A percentile compares a stretch with the other conserved stretches of the same genome.
Conservation (phyloP, 2,329 filamentous ascomycete genomes). For the Phialocephala sp. region DNA sequence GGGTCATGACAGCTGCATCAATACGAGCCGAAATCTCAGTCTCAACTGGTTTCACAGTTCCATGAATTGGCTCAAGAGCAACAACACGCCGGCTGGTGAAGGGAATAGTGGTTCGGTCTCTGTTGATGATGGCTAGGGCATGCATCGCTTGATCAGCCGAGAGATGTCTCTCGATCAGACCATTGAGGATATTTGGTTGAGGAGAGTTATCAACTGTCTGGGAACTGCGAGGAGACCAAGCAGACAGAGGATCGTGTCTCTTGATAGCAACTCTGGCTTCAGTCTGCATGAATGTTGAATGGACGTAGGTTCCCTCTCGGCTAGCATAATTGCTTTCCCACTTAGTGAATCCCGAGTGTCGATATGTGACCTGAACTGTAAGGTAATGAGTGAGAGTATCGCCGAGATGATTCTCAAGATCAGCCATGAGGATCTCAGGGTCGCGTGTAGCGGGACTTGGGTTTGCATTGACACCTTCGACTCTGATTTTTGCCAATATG, state of each 20-base stretch:
- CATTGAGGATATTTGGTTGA: constrained; percentile 32
- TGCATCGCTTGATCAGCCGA: constrained; percentile 31
- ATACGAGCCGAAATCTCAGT: constrained; percentile 9
- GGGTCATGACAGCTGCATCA: constrained; percentile 1
- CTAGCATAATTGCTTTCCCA: constrained; percentile 28
- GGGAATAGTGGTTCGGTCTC: constrained; percentile 27
- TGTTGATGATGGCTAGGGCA: constrained; percentile 30
- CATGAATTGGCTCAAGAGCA: constrained; percentile 25
- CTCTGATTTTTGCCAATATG: constrained; percentile 39
- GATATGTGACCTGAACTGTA: constrained; percentile 58
- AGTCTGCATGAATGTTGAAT: constrained; percentile 59
- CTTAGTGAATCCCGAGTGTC: constrained; percentile 60
- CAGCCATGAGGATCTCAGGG: constrained; percentile 62
- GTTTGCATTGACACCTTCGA: constrained; percentile 29
- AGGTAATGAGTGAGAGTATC: constrained; percentile 55
- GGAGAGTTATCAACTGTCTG: constrained; percentile 42
- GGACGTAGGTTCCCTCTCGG: constrained; percentile 45
- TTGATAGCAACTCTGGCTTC: constrained; percentile 57
- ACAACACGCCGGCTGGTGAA: constrained; percentile 10
- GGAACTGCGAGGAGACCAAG: constrained; percentile 55
- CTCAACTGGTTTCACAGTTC: constrained; percentile 26
- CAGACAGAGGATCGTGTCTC: constrained; percentile 53
- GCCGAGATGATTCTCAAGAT: constrained; percentile 63
- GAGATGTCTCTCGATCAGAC: constrained; percentile 37
- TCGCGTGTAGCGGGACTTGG: constrained; percentile 45